These are phyloP conservation scores for Exophiala alcalophila DNA, from an alignment of 2,329 filamentous ascomycete species.

Conservation along the genomic window DNA sequence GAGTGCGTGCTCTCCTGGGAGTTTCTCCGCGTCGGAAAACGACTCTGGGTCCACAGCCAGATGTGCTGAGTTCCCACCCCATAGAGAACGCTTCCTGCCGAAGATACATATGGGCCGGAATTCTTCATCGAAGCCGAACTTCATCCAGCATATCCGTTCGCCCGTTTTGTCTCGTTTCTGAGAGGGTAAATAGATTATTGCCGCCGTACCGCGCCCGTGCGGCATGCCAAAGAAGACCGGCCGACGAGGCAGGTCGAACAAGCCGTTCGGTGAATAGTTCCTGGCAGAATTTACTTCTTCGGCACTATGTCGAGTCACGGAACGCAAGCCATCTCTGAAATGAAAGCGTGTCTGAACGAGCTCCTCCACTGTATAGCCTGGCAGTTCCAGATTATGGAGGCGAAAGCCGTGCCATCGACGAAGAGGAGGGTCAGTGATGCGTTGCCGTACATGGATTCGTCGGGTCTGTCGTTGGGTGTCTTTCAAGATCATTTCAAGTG, in stretches of 20 bases:
- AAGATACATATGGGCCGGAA: constrained; percentile 17
- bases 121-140: constrained; percentile 21
- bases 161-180: constrained; percentile 13
- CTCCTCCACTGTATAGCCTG: constrained; percentile 10
- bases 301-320: constrained; percentile 6
- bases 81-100: constrained; percentile 15
- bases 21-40: constrained; percentile 13
- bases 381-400: constrained; percentile 12
- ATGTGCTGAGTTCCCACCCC: constrained; percentile 18
- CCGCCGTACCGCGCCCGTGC: constrained; percentile 10
- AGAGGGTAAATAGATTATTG: constrained; percentile 10
- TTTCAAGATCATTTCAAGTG: constrained; percentile 7
- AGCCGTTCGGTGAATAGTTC: constrained; percentile 7
- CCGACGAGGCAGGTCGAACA: constrained; percentile 8
- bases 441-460: constrained; percentile 13
- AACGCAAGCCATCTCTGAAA: constrained; percentile 6
- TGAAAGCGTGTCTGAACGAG: constrained; percentile 7
- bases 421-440: constrained; percentile 16
- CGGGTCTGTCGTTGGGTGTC: constrained; percentile 9
- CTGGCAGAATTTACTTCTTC: constrained; percentile 12
- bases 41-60: constrained; percentile 15
- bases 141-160: constrained; percentile 21
- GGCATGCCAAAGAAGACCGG: constrained; percentile 15
- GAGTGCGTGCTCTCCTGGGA: constrained; percentile 11
- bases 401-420: constrained; percentile 18